These are phyloP conservation scores for Coprinellus aureogranulatus DNA, from an alignment of 768 basidiomycete genomes.

Conservation along the genomic window DNA sequence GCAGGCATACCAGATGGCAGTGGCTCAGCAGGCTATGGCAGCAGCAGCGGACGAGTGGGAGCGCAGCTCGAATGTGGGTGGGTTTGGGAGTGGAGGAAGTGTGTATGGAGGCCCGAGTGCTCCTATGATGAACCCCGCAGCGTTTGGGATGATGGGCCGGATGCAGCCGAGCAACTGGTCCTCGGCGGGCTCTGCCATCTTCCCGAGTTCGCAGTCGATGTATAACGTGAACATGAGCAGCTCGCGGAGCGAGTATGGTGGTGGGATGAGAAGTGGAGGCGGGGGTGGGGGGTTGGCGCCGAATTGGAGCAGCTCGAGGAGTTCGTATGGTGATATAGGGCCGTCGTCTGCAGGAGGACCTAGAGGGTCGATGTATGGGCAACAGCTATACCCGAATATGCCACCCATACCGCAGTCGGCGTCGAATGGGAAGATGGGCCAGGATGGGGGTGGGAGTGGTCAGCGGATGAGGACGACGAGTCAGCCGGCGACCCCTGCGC, in stretches of 20 bases:
- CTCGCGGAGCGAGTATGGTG: slow-evolving; percentile 66
- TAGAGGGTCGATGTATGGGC: slow-evolving; percentile 15
- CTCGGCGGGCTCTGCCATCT: slow-evolving; percentile 49
- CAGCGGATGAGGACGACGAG: slow-evolving; percentile 40
- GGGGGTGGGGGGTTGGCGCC: slow-evolving; percentile 32
- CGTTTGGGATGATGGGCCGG: slow-evolving; percentile 28
- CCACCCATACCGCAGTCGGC: slow-evolving; percentile 33
- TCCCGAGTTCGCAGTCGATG: slow-evolving; percentile 49
- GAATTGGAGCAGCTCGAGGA: slow-evolving; percentile 59
- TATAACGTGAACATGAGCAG: slow-evolving; percentile 51
- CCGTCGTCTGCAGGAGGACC: slow-evolving; percentile 20
- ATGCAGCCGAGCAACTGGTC: slow-evolving; percentile 43
- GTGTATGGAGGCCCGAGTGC: slow-evolving; percentile 42
- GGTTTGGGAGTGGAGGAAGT: slow-evolving; percentile 42
- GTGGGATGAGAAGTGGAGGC: slow-evolving; percentile 37
- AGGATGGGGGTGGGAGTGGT: slow-evolving; percentile 15
- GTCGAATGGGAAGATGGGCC: slow-evolving; percentile 3
- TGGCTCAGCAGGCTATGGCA: slow-evolving; percentile 87
- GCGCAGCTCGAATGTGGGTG: slow-evolving; percentile 58
- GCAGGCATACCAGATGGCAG: slow-evolving; percentile 86
- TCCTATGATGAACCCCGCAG: slow-evolving; percentile 22
- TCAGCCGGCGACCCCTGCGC: slow-evolving; percentile 40
- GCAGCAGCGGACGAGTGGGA: slow-evolving; percentile 93
- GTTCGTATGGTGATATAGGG: slow-evolving; percentile 71
- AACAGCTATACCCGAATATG: slow-evolving; percentile 41